phyloP scores from a whole-genome alignment of 768 basidiomycete species.

The Boletus edulis region DNA sequence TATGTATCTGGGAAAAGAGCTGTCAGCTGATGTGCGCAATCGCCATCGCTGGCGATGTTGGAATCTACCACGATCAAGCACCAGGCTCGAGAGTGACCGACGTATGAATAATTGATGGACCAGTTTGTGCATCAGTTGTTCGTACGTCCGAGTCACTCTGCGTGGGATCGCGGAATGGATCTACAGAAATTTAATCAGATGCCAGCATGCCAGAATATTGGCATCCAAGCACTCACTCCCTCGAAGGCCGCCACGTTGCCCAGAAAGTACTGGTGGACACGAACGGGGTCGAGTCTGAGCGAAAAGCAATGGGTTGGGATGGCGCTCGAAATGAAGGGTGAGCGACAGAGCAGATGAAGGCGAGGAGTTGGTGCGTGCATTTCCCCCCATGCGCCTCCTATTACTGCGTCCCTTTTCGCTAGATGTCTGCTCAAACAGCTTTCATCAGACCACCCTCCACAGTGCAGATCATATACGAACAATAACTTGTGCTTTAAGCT shows the following conservation, averaged over 20 bases:
- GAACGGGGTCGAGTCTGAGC: too few species aligned
- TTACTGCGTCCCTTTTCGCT: too few species aligned
- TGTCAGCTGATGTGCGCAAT: too few species aligned
- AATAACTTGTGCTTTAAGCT: neutral
- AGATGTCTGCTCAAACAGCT: too few species aligned
- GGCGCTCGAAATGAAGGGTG: neutral
- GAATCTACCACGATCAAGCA: neutral
- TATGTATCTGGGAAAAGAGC: too few species aligned
- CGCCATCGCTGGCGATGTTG: too few species aligned
- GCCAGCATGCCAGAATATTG: fast-evolving
- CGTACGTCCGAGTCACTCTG: constrained; percentile 13
- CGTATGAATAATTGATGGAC: neutral
- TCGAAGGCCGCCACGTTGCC: neutral
- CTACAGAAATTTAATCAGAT: neutral
- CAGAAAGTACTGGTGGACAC: too few species aligned
- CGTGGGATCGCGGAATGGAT: neutral
- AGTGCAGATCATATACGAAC: neutral
- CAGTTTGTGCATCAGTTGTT: neutral
- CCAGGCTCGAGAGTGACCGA: constrained; percentile 1
- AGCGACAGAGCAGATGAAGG: too few species aligned
- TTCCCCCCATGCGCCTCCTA: fast-evolving
- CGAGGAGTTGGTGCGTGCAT: too few species aligned
- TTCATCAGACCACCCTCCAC: too few species aligned
- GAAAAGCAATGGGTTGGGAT: neutral
- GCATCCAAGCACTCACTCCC: neutral